Base-by-base conservation (phyloP, 768 basidiomycete species). In the Russula abietina region DNA sequence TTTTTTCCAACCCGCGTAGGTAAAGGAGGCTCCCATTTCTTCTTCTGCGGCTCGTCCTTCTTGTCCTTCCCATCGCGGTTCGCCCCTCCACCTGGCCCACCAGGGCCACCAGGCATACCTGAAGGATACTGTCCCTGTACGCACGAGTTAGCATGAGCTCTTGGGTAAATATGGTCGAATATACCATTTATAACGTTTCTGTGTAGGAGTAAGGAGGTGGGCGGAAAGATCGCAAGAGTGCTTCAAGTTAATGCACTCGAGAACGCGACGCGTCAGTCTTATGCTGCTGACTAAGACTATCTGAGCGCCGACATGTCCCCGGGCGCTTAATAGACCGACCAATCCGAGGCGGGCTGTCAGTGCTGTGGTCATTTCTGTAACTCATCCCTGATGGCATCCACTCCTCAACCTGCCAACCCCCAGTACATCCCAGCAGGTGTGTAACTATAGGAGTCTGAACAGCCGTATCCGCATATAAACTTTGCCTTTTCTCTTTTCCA, bases 21-120 rank as follows among this genome's bases (percentile, higher is more conserved):
- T 62, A 97, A 83, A 70, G 96, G 96, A 9, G 96, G 94, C 74
- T 98, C 96, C 94, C 95, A 98, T 78, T 96, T 95, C 85, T 98
- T 97, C 76, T 87, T 83, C 72, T 82, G 78, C 14, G 74, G 70
- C 76, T 87, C 83, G 70, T 76, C 82, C 56, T 81, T 74, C 62
- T 72, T 68, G 74, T 72, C 70, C 73, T 76, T 68, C 52, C 67
- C 65, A 19, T 67, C 68, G 58, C 64, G 60, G 41, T 67, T 65
- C 51, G 62, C 66, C 28, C 65, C 65, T 39, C 71, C 71, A 45
- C 68, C 69, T n/a, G 72, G 71, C 12, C 64, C 68, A 38, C 65
- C 65, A 11, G 65, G 60, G 10, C 71, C 74, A 9, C 76, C 76
- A 0, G 71, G 73, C 55, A 81, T 71, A 60, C 82, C 88, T 54